A percentile compares a stretch with the other conserved stretches of the same genome.
Conservation (phyloP, 169 alveolate genomes). For the Plasmodium berghei region DNA sequence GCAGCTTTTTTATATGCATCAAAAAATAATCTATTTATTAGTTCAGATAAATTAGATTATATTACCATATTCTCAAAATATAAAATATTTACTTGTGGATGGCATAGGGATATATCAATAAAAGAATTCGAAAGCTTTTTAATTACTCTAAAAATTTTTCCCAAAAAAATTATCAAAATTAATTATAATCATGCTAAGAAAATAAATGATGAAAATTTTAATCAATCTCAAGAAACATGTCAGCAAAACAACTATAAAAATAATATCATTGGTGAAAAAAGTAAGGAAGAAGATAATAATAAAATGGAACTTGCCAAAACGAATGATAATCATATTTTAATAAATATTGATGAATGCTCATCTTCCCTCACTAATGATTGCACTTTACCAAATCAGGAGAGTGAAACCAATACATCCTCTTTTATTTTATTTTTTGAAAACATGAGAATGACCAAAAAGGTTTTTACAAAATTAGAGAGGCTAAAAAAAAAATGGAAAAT, state of each 20-base stretch:
- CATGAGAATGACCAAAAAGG: constrained; percentile 86
- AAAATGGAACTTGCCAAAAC: not conserved
- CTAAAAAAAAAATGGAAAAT: constrained; percentile 87
- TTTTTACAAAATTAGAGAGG: constrained; percentile 82
- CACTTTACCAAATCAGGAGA: not conserved
- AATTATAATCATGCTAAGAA: constrained; percentile 1
- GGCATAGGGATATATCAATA: constrained; percentile 85
- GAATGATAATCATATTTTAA: constrained; percentile 40
- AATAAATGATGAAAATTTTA: not conserved
- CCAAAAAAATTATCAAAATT: constrained; percentile 79
- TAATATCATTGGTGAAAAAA: not conserved
- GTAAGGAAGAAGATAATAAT: not conserved
- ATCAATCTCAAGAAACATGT: not conserved
- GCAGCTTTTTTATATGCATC: constrained; percentile 84
- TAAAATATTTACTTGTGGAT: constrained; percentile 86
- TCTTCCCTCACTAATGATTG: not conserved
- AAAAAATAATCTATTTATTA: constrained; percentile 54
- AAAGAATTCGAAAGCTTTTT: constrained; percentile 82
- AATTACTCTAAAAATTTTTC: constrained; percentile 83
- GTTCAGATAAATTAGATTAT: constrained; percentile 60
- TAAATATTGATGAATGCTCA: constrained; percentile 29
- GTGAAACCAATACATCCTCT: constrained; percentile 76
- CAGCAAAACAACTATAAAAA: not conserved
- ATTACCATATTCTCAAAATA: constrained; percentile 59
- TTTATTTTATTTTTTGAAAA: constrained; percentile 85